These are phyloP conservation scores for Physcomitrellopsis africana DNA, from an alignment of 225 moss, liverwort and hornwort species.

Conservation along the genomic window DNA sequence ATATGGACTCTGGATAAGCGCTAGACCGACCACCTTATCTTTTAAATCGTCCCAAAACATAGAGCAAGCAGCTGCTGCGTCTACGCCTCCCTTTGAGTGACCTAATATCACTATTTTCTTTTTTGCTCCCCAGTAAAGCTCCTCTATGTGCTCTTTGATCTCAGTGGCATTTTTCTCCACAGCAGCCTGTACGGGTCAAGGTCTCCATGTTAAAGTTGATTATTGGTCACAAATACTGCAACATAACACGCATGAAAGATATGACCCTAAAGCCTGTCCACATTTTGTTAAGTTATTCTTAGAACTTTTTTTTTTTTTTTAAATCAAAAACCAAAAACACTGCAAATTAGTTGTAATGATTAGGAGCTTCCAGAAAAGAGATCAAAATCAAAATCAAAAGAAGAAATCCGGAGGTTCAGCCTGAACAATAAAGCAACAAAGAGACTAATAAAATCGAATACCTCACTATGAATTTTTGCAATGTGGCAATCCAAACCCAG, in stretches of 20 bases:
- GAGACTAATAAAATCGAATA: conserved; percentile 30
- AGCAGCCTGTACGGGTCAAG: conserved; percentile 46
- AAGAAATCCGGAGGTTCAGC: background rate
- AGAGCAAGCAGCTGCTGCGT: conserved; percentile 95
- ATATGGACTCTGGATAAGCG: conserved; percentile 90
- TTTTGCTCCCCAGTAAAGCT: conserved; percentile 85
- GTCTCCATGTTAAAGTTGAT: conserved; percentile 16
- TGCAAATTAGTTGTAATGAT: background rate
- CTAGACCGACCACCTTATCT: conserved; percentile 93
- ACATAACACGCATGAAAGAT: background rate
- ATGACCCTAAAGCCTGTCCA: background rate
- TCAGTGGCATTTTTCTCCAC: conserved; percentile 78
- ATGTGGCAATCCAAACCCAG: conserved; percentile 90
- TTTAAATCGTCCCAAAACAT: conserved; percentile 90
- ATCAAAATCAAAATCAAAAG: background rate
- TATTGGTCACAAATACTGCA: conserved; percentile 1
- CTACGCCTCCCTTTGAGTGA: conserved; percentile 96
- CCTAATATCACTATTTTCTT: conserved; percentile 91
- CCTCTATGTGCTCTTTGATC: conserved; percentile 88
- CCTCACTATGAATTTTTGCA: conserved; percentile 98
- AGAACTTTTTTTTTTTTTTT: too few species aligned
- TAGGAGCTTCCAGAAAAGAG: conserved; percentile 4
- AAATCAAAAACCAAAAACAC: conserved; percentile 1
- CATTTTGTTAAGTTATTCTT: background rate
- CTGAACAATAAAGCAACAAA: conserved; percentile 9